These are phyloP conservation scores for Haematococcus sp. DNA, from an alignment of 139 green algal species.

Conservation along the genomic window DNA sequence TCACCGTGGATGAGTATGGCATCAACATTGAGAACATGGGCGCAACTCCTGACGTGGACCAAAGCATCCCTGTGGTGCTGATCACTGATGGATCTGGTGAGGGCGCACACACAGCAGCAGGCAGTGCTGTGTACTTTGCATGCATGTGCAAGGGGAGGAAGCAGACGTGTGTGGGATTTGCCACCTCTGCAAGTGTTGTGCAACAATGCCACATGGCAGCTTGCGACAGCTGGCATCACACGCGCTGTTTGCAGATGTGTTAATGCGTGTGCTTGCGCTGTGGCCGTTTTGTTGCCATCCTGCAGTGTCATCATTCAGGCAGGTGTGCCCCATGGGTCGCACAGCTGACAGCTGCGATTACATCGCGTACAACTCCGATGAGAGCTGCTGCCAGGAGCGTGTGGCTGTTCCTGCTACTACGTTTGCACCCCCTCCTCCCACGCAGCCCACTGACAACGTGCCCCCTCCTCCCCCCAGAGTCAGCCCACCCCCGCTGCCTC, in stretches of 20 bases:
- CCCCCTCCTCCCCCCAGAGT: neutral
- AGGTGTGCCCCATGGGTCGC: slow-evolving; percentile 27
- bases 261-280: too few species aligned
- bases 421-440: neutral
- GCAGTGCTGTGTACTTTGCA: neutral
- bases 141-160: neutral
- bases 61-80: neutral
- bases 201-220: too few species aligned
- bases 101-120: neutral
- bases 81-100: neutral
- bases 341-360: slow-evolving; percentile 27
- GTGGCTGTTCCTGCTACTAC: slow-evolving; percentile 9
- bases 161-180: too few species aligned
- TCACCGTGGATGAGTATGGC: neutral
- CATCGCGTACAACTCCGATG: slow-evolving; percentile 27
- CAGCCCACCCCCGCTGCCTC: neutral
- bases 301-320: slow-evolving; percentile 8
- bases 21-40: slow-evolving; percentile 1
- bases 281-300: too few species aligned
- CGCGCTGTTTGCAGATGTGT: too few species aligned
- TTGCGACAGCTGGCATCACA: neutral
- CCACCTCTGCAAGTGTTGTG: too few species aligned
- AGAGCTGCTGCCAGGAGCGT: slow-evolving; percentile 33
- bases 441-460: neutral
- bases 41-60: neutral